Evolutionary conservation across 2,329 filamentous ascomycete species (phyloP).

Genomic region (Monosporascus ibericus): DNA sequence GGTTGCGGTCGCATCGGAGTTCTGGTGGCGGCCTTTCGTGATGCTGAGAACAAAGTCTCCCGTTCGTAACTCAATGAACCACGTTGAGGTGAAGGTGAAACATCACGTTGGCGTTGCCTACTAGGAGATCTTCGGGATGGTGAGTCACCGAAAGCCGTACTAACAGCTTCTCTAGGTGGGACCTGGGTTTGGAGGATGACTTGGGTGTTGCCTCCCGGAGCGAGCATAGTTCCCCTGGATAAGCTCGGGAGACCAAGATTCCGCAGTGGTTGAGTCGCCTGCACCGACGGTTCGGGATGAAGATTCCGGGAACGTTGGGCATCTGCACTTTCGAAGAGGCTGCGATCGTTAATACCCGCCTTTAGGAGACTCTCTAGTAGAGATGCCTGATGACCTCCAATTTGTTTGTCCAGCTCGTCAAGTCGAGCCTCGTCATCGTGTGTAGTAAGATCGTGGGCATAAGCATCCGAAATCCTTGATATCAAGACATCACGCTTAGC

Average conservation of each 20-base stretch:
- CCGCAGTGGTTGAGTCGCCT: conserved; percentile 37
- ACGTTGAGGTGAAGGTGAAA: conserved; percentile 6
- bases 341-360: conserved; percentile 39
- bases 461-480: conserved; percentile 42
- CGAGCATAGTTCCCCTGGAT: conserved; percentile 26
- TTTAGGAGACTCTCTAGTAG: conserved; percentile 36
- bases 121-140: conserved; percentile 11
- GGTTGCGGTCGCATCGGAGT: conserved; percentile 9
- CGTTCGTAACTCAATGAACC: conserved; percentile 3
- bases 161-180: conserved; percentile 16
- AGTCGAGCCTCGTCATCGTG: conserved; percentile 44
- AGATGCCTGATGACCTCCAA: conserved; percentile 37
- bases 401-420: conserved; percentile 39
- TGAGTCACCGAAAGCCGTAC: conserved; percentile 7
- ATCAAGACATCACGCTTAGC: conserved; percentile 40
- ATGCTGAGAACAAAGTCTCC: conserved; percentile 8
- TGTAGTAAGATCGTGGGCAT: conserved; percentile 44
- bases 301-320: conserved; percentile 8
- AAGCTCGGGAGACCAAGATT: conserved; percentile 21
- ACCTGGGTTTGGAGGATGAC: conserved; percentile 48
- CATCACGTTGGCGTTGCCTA: conserved; percentile 6
- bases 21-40: conserved; percentile 10
- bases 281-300: conserved; percentile 29
- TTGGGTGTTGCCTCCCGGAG: conserved; percentile 30
- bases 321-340: conserved; percentile 29